phyloP scores from a whole-genome alignment of 139 green algal species.

The Chlamydomonas incerta region DNA sequence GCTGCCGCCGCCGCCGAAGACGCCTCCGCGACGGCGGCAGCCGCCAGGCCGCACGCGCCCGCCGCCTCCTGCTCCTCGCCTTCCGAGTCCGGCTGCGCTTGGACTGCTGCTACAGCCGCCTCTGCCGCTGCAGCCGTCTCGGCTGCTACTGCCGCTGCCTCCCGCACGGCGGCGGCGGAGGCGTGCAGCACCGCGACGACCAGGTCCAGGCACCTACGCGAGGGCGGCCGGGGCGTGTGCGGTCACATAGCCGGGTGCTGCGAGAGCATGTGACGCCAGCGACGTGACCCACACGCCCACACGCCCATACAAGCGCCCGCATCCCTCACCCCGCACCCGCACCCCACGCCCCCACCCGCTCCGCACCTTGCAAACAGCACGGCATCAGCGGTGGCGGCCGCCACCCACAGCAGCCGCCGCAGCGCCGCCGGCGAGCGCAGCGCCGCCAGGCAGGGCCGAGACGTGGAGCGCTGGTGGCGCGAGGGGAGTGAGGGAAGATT shows the following conservation, averaged over 20 bases:
- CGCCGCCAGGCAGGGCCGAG: neutral
- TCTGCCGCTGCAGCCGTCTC: neutral
- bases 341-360: neutral
- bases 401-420: conserved; percentile 29
- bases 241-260: no score
- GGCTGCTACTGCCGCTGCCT: neutral
- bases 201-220: conserved; percentile 2
- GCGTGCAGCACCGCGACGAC: conserved; percentile 30
- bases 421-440: neutral
- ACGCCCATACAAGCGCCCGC: neutral
- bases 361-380: conserved; percentile 13
- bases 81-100: no score
- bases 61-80: no score
- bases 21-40: neutral
- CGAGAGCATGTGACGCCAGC: no score
- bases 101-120: neutral
- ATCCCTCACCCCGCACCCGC: neutral
- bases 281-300: no score
- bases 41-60: no score
- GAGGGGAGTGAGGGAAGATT: no score
- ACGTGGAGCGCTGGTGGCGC: neutral
- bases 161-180: neutral
- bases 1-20: neutral
- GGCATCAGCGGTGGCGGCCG: neutral
- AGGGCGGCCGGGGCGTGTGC: neutral